Base-by-base conservation (phyloP, 75 land plant genomes). In the Cryptomeria japonica region DNA sequence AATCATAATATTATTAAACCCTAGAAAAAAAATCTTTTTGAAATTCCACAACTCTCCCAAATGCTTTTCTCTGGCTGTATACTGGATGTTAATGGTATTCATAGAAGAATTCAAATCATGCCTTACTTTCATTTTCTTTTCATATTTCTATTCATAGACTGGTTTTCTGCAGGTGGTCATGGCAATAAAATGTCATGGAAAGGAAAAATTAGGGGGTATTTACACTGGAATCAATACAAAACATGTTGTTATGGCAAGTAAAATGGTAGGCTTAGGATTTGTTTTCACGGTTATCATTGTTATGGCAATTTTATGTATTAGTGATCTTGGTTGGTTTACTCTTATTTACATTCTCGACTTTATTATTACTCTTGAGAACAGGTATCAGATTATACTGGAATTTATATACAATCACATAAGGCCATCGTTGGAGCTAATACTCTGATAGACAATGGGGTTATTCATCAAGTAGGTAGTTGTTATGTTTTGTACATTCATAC, bases 371-470 rank as follows among this genome's bases (percentile, higher is more conserved):
- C 28, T 64, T 64, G 34, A 75, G 28, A 55, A 9, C 78, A 96
- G 98, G 98, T 96, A 28, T 89, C 92, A 79, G 96, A 96, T 37
- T 90, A 92, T 86, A 93, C 94, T 49, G 96, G 97, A 13, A 87
- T 97, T 91, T 86, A 84, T 84, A 91, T 96, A 16, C 99, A 97
- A 85, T 97, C 98, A 72, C 99, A 97, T 88, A 97, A 97, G 88
- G 98, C 99, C 80, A 96, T 97, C 86, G 98, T 96, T 88, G 99
- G 99, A 49, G 99, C 98, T 19, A 97, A 97, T 92, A 97, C 98
- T 37, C 96, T 97, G 91, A 95, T 96, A 80, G 98, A 97, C 94
- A 98, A 96, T 93, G 96, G 99, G 92, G 99, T 98, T 5, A 97
- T 96, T 72, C 99, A 96, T 86, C 99, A 96, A 94, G 98, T 93